Evolutionary conservation across 2,329 filamentous ascomycete genomes (phyloP).

Genomic region (Cladophialophora exuberans): DNA sequence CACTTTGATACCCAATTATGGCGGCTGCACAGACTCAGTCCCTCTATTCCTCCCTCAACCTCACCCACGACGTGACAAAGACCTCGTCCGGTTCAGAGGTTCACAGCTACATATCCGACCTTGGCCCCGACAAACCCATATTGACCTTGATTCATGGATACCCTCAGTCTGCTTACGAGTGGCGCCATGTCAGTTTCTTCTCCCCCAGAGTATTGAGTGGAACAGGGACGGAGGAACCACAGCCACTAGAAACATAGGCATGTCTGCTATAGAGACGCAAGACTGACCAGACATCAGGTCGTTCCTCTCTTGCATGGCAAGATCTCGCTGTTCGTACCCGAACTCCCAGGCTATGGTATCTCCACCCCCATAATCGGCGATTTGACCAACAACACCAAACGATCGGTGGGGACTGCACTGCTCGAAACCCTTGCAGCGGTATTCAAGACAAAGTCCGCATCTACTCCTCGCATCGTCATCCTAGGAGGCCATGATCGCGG

Average conservation of each 20-base stretch:
- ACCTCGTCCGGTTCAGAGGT: constrained; percentile 30
- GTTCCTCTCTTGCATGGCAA: constrained; percentile 26
- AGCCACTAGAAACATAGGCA: no score
- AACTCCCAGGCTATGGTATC: constrained; percentile 34
- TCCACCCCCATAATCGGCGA: constrained; percentile 29
- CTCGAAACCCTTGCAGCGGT: constrained; percentile 43
- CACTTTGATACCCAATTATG: constrained; percentile 13
- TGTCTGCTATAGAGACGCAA: no score
- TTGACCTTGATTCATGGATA: constrained; percentile 34
- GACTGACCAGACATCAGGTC: constrained; percentile 16
- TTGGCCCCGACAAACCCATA: constrained; percentile 27
- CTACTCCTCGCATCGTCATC: constrained; percentile 40
- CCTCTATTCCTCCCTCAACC: constrained; percentile 17
- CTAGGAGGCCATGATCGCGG: constrained; percentile 56
- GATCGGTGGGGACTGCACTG: constrained; percentile 47
- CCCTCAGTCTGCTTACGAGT: constrained; percentile 34
- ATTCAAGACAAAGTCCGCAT: constrained; percentile 36
- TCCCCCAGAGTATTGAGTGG: neutral
- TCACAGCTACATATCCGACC: constrained; percentile 29
- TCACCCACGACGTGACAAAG: constrained; percentile 28
- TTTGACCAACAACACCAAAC: constrained; percentile 40
- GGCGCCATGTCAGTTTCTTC: constrained; percentile 21
- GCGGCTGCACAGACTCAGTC: constrained; percentile 22
- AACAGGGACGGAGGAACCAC: no score
- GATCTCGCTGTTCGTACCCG: constrained; percentile 31